Base-by-base conservation (phyloP, 169 alveolate genomes). In the Fabrea salina region DNA sequence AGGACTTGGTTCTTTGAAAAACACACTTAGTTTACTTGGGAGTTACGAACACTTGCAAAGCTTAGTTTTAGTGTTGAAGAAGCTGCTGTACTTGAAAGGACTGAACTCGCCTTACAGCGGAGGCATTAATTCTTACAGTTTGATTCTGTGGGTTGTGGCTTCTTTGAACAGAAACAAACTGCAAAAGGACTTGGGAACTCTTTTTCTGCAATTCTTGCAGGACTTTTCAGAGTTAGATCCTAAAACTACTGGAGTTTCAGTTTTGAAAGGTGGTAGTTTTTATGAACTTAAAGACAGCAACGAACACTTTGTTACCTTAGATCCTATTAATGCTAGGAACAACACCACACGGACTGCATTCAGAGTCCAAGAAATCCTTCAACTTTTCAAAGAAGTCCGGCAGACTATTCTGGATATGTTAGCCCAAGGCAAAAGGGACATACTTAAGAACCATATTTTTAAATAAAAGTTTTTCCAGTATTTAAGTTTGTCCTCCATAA, bases 31-130 rank as follows among this genome's bases (percentile, higher is more conserved):
- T n/a, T 30, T 66, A 19, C 13, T 19, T 11, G 47, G 27, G 22
- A n/a, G 16, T 16, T 66, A 66, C n/a, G 22, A 32, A 43, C 16
- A n/a, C 19, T 40, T 66, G 11, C 57, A 37, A 43, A 37, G 22
- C 41, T 66, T 66, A 40, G 56, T 35, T 19, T 25, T 66, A 2
- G 76, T 66, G n/a, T 19, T 66, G 19, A 66, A 66, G 41, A 66
- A 66, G 16, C 57, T 66, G 39, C 57, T 66, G 8, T 27, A 35
- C n/a, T 27, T 30, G 4, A 19, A 66, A 25, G 54, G 32, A 32
- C 54, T 66, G 19, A 66, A 66, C 5, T 41, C 51, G 13, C 58
- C 76, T n/a, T 66, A 66, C 41, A 16, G n/a, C n/a, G 76, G 76
- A 39, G 76, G 76, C 2, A n/a, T 66, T 16, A 25, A 39, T 4